phyloP scores from a whole-genome alignment of 1,284 basidiomycete genomes.

The Ustilago curta region DNA sequence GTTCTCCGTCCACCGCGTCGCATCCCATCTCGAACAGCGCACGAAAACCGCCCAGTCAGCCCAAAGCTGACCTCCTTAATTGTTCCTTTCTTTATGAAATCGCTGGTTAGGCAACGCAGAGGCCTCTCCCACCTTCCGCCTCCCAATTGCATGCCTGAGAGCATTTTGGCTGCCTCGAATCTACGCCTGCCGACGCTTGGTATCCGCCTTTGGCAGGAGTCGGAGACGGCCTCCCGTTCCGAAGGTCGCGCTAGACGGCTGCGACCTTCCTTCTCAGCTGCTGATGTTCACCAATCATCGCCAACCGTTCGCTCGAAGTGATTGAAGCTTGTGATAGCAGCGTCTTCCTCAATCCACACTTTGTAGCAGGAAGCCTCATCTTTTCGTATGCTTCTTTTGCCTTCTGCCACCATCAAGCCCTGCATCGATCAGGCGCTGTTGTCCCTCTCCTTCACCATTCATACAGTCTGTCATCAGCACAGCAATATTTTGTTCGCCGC shows the following conservation, averaged over 20 bases:
- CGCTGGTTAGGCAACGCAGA: no score
- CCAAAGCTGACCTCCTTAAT: no score
- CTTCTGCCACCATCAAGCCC: background rate
- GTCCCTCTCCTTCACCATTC: background rate
- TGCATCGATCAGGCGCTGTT: background rate
- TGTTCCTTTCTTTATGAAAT: background rate
- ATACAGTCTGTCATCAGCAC: background rate
- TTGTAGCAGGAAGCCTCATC: background rate
- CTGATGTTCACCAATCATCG: background rate
- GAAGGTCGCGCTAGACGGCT: background rate
- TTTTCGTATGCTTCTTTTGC: background rate
- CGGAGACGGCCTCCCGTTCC: background rate
- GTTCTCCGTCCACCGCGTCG: no score
- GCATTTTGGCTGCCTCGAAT: background rate
- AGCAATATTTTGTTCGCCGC: background rate
- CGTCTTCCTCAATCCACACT: background rate
- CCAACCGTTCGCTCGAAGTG: background rate
- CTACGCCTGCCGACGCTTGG: slow-evolving; percentile 1
- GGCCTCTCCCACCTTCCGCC: background rate
- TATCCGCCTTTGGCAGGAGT: background rate
- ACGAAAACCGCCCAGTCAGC: no score
- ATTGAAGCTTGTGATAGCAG: background rate
- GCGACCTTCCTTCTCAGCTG: background rate
- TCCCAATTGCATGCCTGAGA: background rate
- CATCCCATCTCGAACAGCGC: no score